phyloP scores from a whole-genome alignment of 2,329 filamentous ascomycete species.

The Geosmithia flava region DNA sequence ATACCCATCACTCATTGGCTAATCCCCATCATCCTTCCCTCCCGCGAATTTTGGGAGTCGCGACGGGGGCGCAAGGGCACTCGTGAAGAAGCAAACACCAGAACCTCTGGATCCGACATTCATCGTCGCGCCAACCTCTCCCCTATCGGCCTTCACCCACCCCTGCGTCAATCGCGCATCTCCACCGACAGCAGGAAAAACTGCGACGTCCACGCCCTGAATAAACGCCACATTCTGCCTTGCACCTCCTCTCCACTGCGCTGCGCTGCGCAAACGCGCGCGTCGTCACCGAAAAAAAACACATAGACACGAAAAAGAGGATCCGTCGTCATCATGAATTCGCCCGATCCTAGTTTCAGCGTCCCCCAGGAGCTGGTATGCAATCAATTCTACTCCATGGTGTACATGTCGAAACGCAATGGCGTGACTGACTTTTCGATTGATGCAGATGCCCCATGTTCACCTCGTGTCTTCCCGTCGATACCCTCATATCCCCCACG shows the following conservation, averaged over 20 bases:
- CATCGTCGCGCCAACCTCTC: neutral
- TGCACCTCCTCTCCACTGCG: neutral
- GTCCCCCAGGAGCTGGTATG: slow-evolving; percentile 29
- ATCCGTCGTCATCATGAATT: slow-evolving; percentile 9
- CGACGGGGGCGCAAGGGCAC: neutral
- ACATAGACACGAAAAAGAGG: neutral
- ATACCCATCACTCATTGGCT: neutral
- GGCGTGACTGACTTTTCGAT: neutral
- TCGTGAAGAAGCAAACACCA: neutral
- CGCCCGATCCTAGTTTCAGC: slow-evolving; percentile 27
- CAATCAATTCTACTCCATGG: neutral
- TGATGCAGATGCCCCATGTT: slow-evolving; percentile 64
- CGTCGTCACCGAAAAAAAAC: neutral
- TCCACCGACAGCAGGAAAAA: neutral
- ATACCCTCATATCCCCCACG: slow-evolving; percentile 60
- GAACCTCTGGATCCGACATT: neutral
- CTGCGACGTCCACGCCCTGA: neutral
- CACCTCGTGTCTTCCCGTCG: slow-evolving; percentile 78
- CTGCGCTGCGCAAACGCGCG: neutral
- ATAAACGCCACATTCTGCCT: neutral
- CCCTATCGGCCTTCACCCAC: neutral
- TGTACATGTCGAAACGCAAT: neutral
- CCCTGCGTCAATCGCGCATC: neutral
- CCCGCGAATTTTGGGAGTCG: slow-evolving; percentile 1
- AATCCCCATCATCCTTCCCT: neutral